phyloP scores from a whole-genome alignment of 2,329 filamentous ascomycete species.

The Gremmenia infestans region DNA sequence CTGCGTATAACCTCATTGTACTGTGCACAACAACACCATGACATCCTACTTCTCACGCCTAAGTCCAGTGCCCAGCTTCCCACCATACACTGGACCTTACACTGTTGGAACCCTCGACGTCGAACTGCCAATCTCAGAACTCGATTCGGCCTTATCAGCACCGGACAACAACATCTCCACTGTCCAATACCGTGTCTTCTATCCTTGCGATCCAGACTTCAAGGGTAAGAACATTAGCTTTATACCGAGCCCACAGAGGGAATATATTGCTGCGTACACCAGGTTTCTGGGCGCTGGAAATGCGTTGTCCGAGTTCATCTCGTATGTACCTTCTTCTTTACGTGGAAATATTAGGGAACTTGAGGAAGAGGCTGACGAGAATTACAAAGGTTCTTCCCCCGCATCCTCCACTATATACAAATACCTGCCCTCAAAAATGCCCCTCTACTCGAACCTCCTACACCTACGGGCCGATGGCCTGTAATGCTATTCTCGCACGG shows the following conservation, averaged over 20 bases:
- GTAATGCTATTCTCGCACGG: constrained; percentile 85
- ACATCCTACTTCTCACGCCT: constrained; percentile 41
- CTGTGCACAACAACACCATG: constrained; percentile 13
- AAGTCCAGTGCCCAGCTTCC: constrained; percentile 67
- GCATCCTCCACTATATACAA: constrained; percentile 67
- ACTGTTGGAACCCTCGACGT: constrained; percentile 76
- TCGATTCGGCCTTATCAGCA: constrained; percentile 48
- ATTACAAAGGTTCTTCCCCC: constrained; percentile 55
- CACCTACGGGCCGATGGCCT: constrained; percentile 59
- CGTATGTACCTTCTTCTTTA: constrained; percentile 36
- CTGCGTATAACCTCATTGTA: not conserved
- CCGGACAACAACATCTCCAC: constrained; percentile 60
- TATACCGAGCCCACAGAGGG: constrained; percentile 72
- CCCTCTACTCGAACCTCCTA: constrained; percentile 48
- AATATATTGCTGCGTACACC: constrained; percentile 70
- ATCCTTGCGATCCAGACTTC: constrained; percentile 55
- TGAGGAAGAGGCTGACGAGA: not conserved
- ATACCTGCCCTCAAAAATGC: constrained; percentile 72
- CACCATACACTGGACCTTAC: constrained; percentile 71
- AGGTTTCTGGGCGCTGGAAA: constrained; percentile 66
- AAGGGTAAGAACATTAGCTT: constrained; percentile 58
- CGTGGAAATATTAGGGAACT: not conserved
- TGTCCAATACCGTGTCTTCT: constrained; percentile 76
- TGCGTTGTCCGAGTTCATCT: constrained; percentile 53
- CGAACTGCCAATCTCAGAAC: constrained; percentile 65